A percentile compares a stretch with the other conserved stretches of the same genome.
phyloP scores from a whole-genome alignment of 2,329 filamentous ascomycete genomes.

The Tolypocladium tundrense region DNA sequence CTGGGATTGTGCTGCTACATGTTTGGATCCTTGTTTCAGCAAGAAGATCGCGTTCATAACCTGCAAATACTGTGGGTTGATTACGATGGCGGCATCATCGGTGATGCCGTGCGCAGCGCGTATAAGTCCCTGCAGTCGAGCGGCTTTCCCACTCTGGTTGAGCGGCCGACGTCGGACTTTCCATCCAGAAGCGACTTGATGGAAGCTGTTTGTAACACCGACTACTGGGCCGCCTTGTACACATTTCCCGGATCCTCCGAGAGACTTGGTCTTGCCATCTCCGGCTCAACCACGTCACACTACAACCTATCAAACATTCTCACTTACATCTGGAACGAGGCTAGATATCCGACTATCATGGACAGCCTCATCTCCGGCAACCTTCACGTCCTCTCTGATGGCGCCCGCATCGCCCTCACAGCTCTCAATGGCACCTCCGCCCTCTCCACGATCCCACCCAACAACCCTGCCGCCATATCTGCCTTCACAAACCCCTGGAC shows the following conservation, averaged over 20 bases:
- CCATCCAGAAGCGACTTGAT: conserved; percentile 2
- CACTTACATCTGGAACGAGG: conserved; percentile 11
- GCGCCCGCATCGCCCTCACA: conserved; percentile 6
- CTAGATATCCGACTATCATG: conserved; percentile 6
- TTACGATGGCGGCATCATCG: conserved; percentile 13
- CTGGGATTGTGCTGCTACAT: conserved; percentile 12
- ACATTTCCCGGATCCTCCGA: conserved; percentile 5
- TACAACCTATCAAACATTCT: conserved; percentile 9
- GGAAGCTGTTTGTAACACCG: conserved; percentile 6
- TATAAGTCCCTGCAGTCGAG: conserved; percentile 8
- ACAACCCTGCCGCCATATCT: conserved; percentile 6
- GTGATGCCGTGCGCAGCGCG: conserved; percentile 9
- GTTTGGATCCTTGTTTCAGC: conserved; percentile 11
- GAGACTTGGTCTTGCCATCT: conserved; percentile 5
- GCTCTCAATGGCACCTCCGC: conserved; percentile 7
- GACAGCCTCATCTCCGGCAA: conserved; percentile 7
- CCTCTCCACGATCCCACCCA: conserved; percentile 6
- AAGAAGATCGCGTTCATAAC: conserved; percentile 8
- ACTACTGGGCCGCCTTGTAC: conserved; percentile 11
- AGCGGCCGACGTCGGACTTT: conserved; percentile 5
- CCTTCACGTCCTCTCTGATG: conserved; percentile 5
- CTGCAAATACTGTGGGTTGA: conserved; percentile 12
- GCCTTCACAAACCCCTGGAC: conserved; percentile 11
- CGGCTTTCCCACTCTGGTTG: conserved; percentile 9
- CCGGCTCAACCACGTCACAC: conserved; percentile 1